Evolutionary conservation across 1,139 yeast species (phyloP).

Genomic region (Suhomyces wounanorum): DNA sequence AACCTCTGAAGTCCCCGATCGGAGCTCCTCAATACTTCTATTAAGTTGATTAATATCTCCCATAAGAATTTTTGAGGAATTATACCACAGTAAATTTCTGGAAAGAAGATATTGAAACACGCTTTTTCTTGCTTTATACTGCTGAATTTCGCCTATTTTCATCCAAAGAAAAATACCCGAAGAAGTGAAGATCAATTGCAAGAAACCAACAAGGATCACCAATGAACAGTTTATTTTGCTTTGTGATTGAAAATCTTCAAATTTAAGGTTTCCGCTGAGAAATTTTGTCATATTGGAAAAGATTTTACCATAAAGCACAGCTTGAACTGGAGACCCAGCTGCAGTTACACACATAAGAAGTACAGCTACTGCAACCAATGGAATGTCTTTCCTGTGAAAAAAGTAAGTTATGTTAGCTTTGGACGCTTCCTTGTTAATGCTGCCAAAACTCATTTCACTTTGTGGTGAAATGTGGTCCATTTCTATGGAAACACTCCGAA

Average conservation of each 20-base stretch:
- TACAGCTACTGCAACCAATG: conserved; percentile 24
- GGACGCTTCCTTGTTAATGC: not conserved
- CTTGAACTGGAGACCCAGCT: conserved; percentile 59
- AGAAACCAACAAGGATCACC: conserved; percentile 59
- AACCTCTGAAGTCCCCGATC: conserved; percentile 70
- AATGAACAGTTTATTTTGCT: conserved; percentile 53
- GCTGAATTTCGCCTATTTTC: conserved; percentile 72
- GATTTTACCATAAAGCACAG: conserved; percentile 66
- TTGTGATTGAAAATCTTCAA: conserved; percentile 41
- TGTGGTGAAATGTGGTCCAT: not conserved
- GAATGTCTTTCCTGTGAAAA: conserved; percentile 25
- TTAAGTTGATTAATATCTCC: conserved; percentile 69
- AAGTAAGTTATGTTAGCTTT: conserved; percentile 29
- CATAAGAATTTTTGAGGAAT: conserved; percentile 50
- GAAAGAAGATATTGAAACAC: conserved; percentile 41
- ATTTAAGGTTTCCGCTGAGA: conserved; percentile 28
- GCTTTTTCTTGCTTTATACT: conserved; percentile 51
- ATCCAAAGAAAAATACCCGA: conserved; percentile 63
- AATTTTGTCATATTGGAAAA: conserved; percentile 53
- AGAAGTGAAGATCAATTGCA: conserved; percentile 55
- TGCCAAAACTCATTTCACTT: not conserved
- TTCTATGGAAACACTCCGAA: not conserved
- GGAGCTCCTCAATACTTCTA: conserved; percentile 76
- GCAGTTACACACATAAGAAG: conserved; percentile 42
- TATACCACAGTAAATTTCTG: conserved; percentile 60